phyloP scores from a whole-genome alignment of 164 flowering plant species.

The Macadamia tetraphylla region DNA sequence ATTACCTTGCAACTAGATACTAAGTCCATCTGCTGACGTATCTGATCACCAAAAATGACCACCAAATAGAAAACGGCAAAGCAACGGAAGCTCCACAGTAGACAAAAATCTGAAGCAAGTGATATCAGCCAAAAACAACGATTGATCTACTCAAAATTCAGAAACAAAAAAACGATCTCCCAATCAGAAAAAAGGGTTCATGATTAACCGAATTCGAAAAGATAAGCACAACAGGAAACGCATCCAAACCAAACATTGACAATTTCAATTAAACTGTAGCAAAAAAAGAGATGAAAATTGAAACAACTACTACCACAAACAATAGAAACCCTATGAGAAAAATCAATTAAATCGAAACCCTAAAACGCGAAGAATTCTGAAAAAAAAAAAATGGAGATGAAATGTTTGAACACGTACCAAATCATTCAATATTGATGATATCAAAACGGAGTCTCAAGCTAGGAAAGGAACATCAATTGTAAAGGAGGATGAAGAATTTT shows the following conservation, averaged over 20 bases:
- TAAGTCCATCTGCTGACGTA: constrained; percentile 33
- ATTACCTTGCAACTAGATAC: constrained; percentile 47
- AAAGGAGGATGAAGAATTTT: neutral
- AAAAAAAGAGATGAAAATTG: no score
- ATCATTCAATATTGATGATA: no score
- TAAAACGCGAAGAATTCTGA: neutral
- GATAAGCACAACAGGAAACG: no score
- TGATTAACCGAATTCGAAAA: no score
- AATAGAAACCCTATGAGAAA: neutral
- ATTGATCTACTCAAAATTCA: neutral
- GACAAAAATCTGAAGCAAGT: neutral
- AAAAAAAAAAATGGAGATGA: neutral
- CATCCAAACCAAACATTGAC: no score
- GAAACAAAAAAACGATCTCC: neutral
- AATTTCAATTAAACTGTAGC: no score
- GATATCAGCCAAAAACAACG: neutral
- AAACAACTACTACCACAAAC: no score
- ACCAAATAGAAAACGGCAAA: neutral
- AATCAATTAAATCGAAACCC: neutral
- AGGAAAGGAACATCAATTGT: no score
- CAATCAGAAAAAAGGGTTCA: no score
- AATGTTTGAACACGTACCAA: no score
- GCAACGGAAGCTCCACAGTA: neutral
- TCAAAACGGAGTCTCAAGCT: no score
- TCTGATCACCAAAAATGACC: neutral